phyloP scores from a whole-genome alignment of 2,329 filamentous ascomycete species.

The Sclerotinia minor region DNA sequence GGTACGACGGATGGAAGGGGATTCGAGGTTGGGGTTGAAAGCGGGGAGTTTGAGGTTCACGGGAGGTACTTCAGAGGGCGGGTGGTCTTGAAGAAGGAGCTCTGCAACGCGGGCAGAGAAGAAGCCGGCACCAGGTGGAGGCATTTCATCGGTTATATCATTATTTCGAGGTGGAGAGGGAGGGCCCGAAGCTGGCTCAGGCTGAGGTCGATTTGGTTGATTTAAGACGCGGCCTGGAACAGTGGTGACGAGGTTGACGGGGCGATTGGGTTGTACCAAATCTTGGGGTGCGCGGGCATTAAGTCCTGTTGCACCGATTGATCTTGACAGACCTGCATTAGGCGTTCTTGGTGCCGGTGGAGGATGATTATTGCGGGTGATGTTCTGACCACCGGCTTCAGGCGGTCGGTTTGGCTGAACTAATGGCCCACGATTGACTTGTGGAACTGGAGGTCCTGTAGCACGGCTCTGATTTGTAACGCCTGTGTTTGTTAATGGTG shows the following conservation, averaged over 20 bases:
- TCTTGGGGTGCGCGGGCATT: conserved; percentile 32
- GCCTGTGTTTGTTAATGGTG: conserved; percentile 23
- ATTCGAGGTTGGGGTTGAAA: conserved; percentile 75
- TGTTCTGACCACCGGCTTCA: conserved; percentile 27
- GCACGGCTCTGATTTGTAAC: conserved; percentile 39
- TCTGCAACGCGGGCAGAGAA: conserved; percentile 69
- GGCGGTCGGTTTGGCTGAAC: conserved; percentile 37
- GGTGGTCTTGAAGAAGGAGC: conserved; percentile 49
- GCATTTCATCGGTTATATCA: conserved; percentile 29
- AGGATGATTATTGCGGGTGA: conserved; percentile 25
- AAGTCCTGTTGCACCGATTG: conserved; percentile 31
- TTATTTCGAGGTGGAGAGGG: conserved; percentile 34
- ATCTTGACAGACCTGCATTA: conserved; percentile 37
- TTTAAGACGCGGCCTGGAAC: conserved; percentile 37
- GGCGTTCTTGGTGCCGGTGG: conserved; percentile 40
- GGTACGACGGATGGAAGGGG: conserved; percentile 85
- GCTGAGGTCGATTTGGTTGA: conserved; percentile 39
- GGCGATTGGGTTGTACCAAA: conserved; percentile 26
- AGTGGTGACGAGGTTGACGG: conserved; percentile 27
- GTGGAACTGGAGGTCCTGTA: conserved; percentile 25
- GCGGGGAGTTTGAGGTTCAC: conserved; percentile 50
- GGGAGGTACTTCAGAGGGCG: conserved; percentile 39
- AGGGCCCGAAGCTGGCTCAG: conserved; percentile 8
- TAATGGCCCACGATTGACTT: conserved; percentile 31
- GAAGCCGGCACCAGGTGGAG: conserved; percentile 51